Base-by-base conservation (phyloP, 345 rosid genomes). In the Capsella bursapastoris region DNA sequence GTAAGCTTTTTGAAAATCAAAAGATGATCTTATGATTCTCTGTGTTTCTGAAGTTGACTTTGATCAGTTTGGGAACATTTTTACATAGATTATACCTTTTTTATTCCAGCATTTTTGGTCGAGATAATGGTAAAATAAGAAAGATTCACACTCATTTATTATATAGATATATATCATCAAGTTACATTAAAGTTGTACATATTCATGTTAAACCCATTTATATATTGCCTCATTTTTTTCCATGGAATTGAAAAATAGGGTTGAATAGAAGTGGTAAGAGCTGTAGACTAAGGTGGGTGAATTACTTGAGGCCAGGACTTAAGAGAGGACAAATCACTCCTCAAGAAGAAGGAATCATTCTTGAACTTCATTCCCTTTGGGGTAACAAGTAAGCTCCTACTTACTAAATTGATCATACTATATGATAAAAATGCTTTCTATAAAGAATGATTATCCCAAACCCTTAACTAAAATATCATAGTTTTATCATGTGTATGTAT, bases 231-330 rank as follows among this genome's bases (percentile, higher is more conserved):
- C 31, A 10, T 9, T 32, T 28, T 34, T 60, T 12, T 9, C 32
- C 32, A 44, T 29, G 22, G 52, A 38, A 43, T 12, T 68, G 16
- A 64, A 71, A 32, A 41, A 4, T 71, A 91, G 97, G 97, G 37
- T 75, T 91, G 77, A 87, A 91, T 37, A 85, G 97, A 68, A 87
- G 83, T 72, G 94, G 96, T 0, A 94, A 94, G 80, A 94, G 97
- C 49, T 89, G 97, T 78, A 85, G 98, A 78, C 84, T 89, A 29
- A 85, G 98, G 78, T 91, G 97, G 98, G 94, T 93, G 79, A 93
- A 91, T 79, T 93, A 91, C 82, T 79, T 89, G 4, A 83, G 94
- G 74, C 98, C 96, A 49, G 97, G 94, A 15, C 89, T 94, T 14
- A 91, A 84, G 82, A 88, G 91, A 83, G 90, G 91, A 50, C 91